Conservation (phyloP, 2,329 filamentous ascomycete genomes). For the Calycina herbarum region DNA sequence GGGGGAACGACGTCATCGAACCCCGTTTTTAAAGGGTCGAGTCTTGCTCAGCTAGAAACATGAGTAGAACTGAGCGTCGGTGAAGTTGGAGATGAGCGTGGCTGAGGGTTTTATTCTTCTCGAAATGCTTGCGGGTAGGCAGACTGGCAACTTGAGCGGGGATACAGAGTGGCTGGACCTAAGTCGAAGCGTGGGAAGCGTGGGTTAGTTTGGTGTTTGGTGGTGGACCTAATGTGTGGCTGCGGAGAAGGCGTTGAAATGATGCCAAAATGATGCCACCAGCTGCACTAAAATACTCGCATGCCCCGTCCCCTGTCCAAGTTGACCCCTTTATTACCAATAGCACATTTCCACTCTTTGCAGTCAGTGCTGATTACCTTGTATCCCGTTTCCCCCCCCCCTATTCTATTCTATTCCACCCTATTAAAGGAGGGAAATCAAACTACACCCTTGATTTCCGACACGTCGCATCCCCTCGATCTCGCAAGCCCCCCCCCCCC, state of each 20-base stretch:
- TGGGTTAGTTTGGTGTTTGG: background rate
- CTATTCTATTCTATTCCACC: background rate
- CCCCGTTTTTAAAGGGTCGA: background rate
- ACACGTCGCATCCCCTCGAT: conserved; percentile 2
- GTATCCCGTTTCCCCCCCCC: background rate
- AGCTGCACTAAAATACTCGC: background rate
- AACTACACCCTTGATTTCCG: background rate
- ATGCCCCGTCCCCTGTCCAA: background rate
- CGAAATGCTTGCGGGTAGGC: conserved; percentile 2
- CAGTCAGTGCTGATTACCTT: background rate
- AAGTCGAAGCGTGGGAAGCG: background rate
- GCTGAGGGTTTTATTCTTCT: background rate
- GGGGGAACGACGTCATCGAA: background rate
- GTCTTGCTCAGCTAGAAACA: background rate
- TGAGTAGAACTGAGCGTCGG: background rate
- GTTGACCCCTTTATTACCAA: background rate
- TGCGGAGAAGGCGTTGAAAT: background rate
- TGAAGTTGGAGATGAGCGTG: background rate
- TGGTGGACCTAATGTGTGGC: background rate
- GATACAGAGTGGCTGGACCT: background rate
- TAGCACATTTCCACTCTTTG: background rate
- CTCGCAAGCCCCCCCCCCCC: background rate
- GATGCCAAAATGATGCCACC: conserved; percentile 3
- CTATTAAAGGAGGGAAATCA: background rate
- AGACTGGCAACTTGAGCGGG: background rate